Evolutionary conservation across 2,329 filamentous ascomycete species (phyloP).

Genomic region (Apiospora pterosperma): DNA sequence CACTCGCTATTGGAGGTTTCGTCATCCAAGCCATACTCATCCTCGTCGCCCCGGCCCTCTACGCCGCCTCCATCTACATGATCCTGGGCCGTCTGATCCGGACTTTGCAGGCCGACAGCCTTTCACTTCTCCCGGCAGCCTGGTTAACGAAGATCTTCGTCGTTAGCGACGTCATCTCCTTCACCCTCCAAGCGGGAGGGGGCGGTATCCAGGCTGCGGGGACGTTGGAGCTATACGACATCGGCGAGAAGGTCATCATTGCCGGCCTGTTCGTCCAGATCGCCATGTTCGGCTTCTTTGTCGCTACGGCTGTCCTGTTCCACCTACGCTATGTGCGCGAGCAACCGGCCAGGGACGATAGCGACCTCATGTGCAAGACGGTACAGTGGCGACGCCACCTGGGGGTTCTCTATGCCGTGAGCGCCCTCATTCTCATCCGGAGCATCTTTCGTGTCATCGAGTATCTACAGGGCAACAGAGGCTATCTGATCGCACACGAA

Average conservation of each 20-base stretch:
- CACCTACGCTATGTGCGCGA: slow-evolving; percentile 21
- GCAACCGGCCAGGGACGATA: neutral
- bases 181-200: slow-evolving; percentile 35
- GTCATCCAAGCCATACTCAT: slow-evolving; percentile 31
- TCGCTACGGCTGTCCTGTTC: slow-evolving; percentile 39
- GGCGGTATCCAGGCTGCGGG: slow-evolving; percentile 13
- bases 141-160: slow-evolving; percentile 47
- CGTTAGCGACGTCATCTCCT: slow-evolving; percentile 40
- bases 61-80: slow-evolving; percentile 22
- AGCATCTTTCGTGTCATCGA: slow-evolving; percentile 35
- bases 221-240: slow-evolving; percentile 18
- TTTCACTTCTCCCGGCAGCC: slow-evolving; percentile 34
- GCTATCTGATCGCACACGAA: slow-evolving; percentile 22
- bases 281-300: slow-evolving; percentile 46
- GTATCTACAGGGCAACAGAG: slow-evolving; percentile 26
- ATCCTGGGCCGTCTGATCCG: slow-evolving; percentile 32
- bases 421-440: slow-evolving; percentile 30
- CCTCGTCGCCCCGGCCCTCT: slow-evolving; percentile 35
- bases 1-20: slow-evolving; percentile 23
- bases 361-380: neutral
- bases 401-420: slow-evolving; percentile 9
- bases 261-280: slow-evolving; percentile 48
- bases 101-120: slow-evolving; percentile 32
- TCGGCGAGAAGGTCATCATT: slow-evolving; percentile 42
- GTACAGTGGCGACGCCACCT: slow-evolving; percentile 22